Base-by-base conservation (phyloP, 225 moss, liverwort and hornwort genomes). In the Sphagnum contortum region DNA sequence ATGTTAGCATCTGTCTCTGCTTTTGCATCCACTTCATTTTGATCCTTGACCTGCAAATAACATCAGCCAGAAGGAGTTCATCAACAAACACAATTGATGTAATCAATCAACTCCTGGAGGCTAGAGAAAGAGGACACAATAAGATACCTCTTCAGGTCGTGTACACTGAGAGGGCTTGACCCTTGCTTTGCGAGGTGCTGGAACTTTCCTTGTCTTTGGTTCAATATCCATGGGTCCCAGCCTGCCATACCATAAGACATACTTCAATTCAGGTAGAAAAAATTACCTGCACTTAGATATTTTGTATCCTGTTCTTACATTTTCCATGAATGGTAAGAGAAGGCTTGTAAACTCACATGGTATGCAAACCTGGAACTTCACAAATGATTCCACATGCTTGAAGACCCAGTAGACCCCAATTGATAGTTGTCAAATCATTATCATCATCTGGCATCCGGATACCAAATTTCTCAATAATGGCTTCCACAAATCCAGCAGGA, bases 171-270 rank as follows among this genome's bases (percentile, higher is more conserved):
- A 76, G 3, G 82, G 89, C 59, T 55, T 83, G 12, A 76, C 79
- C 61, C 83, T 75, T 69, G 63, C 84, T 45, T 63, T 57, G 48
- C 91, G 72, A 12, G 68, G 71, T n/a, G 48, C 78, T 48, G 62
- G 67, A 6, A 59, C 57, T 76, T 80, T 92, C 71, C 85, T 80
- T 62, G 78, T 71, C 74, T 89, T 92, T 6, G 84, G 69, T 74
- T 88, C 88, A 13, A 91, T 87, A 56, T 89, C 80, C 91, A 98
- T 91, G n/a, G 98, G 98, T 55, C 98, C 98, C 44, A 98, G 70
- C 94, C 94, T 94, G 72, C 49, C 47, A 48, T 49, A 44, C 6
- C 44, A 57, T 3, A 10, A 29, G 11, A 51, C 46, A 48, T 61
- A 9, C 54, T 47, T 10, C 5, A 29, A 1, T 29, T 29, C 29